Evolutionary conservation across 148 eudicot genomes (phyloP), one percentile per base, ranked within the genome.

Genomic region (Rhododendron simsii): DNA sequence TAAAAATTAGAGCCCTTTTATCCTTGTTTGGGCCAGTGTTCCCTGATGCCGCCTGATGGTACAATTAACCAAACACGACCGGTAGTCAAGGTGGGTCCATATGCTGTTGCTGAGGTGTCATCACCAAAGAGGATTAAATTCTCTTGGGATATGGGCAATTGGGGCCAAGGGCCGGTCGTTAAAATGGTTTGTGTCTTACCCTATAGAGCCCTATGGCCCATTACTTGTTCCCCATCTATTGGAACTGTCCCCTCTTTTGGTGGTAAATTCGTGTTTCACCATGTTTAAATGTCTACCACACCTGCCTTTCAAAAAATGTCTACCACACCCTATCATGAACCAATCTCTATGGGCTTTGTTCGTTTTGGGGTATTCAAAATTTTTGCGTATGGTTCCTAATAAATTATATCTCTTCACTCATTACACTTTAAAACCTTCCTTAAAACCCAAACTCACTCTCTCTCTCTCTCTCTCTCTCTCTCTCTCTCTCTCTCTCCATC

Each of bases 1-100:
- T 44, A 41, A 78, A 78, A 39, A 44, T 44, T 18, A 55, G 9
- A 14, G 23, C 83, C n/a, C 84, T 37, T 21, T 82, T 39, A 37
- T 7, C 48, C 2, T 37, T 59, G 9, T 6, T 59, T 59, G 84
- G 74, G 71, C 50, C 48, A 20, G 26, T 21, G 67, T 82, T 59
- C 50, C 50, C 10, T 18, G 1, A 33, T 33, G 35, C 35, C 35
- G 35, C 35, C 35, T 33, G n/a, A 59, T 35, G 1, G 2, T 47
- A 6, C 65, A 20, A 35, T 41, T 82, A 59, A 57, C 77, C 76
- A 67, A 67, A 13, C n/a, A 21, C 15, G 84, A 69, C 85, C 76
- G 67, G 45, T 65, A 3, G 85, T 83, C 77, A 83, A 83, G 67
- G 85, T 65, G 85, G 85, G 76, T 61, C 84, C 75, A 41, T 35